Percentiles rank a stretch among this genome's conserved stretches.
Evolutionary conservation across 1,284 basidiomycete species (phyloP).

Genomic region (Phlebopus sp.): DNA sequence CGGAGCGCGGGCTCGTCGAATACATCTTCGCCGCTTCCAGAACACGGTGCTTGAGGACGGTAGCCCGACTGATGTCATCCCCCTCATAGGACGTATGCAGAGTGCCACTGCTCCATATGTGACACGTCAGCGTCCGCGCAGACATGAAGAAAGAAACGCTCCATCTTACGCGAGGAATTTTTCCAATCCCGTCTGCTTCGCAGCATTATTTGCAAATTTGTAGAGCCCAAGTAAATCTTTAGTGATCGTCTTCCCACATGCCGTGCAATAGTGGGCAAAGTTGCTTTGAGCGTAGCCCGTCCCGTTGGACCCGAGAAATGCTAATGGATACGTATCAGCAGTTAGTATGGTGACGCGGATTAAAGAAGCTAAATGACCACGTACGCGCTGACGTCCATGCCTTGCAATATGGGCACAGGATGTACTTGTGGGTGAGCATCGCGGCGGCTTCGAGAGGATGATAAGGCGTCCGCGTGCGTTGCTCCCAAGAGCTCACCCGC

Average conservation of each 20-base stretch:
- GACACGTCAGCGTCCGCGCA: not conserved
- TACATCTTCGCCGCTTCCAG: slow-evolving; percentile 4
- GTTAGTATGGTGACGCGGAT: not conserved
- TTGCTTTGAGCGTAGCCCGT: slow-evolving; percentile 35
- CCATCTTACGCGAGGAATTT: slow-evolving; percentile 12
- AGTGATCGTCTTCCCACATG: slow-evolving; percentile 25
- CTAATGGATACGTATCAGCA: slow-evolving; percentile 15
- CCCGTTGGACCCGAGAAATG: slow-evolving; percentile 20
- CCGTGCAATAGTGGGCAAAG: slow-evolving; percentile 25
- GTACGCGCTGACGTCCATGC: slow-evolving; percentile 16
- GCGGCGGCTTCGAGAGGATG: slow-evolving; percentile 30
- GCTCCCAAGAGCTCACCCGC: slow-evolving; percentile 23
- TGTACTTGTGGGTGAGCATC: slow-evolving; percentile 11
- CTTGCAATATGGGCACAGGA: slow-evolving; percentile 28
- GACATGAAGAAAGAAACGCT: not conserved
- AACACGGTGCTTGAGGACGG: slow-evolving; percentile 20
- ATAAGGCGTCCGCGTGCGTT: slow-evolving; percentile 25
- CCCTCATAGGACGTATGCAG: slow-evolving; percentile 18
- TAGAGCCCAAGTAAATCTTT: slow-evolving; percentile 28
- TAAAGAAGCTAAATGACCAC: not conserved
- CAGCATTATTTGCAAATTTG: slow-evolving; percentile 30
- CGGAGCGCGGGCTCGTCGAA: not conserved
- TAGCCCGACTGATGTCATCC: slow-evolving; percentile 20
- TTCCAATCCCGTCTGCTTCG: not conserved
- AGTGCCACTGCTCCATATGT: slow-evolving; percentile 19